Conservation (phyloP, 2,329 filamentous ascomycete species). For the Fusarium transvaalense region DNA sequence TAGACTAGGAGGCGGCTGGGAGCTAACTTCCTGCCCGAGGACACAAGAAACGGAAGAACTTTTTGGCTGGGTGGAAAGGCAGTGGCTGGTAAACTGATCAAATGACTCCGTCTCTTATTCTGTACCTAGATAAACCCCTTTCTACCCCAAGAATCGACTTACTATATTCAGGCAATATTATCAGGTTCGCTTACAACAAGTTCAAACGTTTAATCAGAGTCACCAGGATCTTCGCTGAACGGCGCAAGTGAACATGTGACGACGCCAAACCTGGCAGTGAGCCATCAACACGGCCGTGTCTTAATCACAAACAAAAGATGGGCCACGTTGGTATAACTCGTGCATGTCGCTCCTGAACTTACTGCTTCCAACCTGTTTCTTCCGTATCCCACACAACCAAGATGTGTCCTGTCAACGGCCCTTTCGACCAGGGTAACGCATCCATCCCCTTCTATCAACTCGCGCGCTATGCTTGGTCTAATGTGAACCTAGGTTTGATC, state of each 20-base stretch:
- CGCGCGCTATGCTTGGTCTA: slow-evolving; percentile 15
- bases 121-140: not conserved
- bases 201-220: not conserved
- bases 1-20: no score
- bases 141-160: no score
- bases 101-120: no score
- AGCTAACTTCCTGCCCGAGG: not conserved
- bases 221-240: not conserved
- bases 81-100: not conserved
- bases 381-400: not conserved
- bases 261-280: not conserved
- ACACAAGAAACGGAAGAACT: fast-evolving
- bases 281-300: not conserved
- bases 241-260: not conserved
- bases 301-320: not conserved
- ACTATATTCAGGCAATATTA: not conserved
- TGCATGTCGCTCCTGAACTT: not conserved
- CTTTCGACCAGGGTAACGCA: not conserved
- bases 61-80: not conserved
- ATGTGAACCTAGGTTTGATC: not conserved
- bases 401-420: slow-evolving; percentile 1
- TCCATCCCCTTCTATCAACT: not conserved
- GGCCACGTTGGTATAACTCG: not conserved
- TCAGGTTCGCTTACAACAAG: not conserved
- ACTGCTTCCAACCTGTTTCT: not conserved